Percentiles rank a stretch among this genome's conserved stretches.
Evolutionary conservation across 129 eudicot species (phyloP).

Genomic region (Erigeron canadensis): DNA sequence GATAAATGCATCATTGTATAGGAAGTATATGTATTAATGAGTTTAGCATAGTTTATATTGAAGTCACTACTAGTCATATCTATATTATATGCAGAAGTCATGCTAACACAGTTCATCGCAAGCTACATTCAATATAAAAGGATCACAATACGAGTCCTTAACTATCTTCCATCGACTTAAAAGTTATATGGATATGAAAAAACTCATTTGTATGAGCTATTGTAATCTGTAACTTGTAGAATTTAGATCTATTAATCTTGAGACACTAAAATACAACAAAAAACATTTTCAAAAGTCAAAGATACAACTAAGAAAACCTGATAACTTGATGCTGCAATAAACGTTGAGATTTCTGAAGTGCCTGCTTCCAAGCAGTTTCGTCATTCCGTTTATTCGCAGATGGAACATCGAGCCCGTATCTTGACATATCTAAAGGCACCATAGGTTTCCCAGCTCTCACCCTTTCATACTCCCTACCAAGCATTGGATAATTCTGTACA

Average conservation of each 20-base stretch:
- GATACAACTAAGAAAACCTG: constrained; percentile 42
- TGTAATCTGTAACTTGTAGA: no score
- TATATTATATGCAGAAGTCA: not conserved
- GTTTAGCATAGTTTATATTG: not conserved
- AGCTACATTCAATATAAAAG: not conserved
- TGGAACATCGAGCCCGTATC: constrained; percentile 85
- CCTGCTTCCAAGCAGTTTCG: constrained; percentile 88
- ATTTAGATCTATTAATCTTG: not conserved
- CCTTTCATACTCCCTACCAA: constrained; percentile 91
- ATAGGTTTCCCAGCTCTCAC: constrained; percentile 90
- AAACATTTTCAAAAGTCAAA: constrained; percentile 5
- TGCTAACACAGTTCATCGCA: constrained; percentile 6
- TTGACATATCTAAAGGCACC: constrained; percentile 83
- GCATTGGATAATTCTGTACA: constrained; percentile 84
- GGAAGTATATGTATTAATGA: no score
- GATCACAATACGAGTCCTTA: not conserved
- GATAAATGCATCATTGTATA: not conserved
- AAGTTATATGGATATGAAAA: no score
- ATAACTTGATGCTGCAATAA: constrained; percentile 91
- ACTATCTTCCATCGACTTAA: not conserved
- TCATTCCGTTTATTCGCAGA: constrained; percentile 69
- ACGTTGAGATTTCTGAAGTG: constrained; percentile 90
- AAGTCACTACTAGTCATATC: constrained; percentile 8
- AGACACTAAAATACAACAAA: not conserved
- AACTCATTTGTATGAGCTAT: constrained; percentile 4